These are phyloP conservation scores for Saccharomyces hybrid DNA, from an alignment of 1,139 yeast species.

Conservation along the genomic window DNA sequence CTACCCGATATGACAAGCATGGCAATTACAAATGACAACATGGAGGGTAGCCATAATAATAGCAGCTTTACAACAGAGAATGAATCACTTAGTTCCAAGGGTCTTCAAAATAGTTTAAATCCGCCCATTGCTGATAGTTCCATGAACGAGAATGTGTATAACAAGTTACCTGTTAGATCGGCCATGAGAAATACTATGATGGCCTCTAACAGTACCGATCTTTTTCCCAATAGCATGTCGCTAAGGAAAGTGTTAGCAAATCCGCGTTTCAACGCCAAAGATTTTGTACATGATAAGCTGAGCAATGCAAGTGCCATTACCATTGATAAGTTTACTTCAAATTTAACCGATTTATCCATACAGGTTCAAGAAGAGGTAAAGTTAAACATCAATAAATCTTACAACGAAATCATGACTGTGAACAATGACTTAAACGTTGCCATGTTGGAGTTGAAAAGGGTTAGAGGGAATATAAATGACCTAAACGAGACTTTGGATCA, in stretches of 20 bases:
- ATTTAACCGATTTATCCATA: slow-evolving; percentile 45
- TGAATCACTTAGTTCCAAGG: not conserved
- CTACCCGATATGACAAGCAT: slow-evolving; percentile 13
- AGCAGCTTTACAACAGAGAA: not conserved
- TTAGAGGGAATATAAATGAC: slow-evolving; percentile 55
- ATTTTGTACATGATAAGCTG: slow-evolving; percentile 48
- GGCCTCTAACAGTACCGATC: not conserved
- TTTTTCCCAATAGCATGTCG: slow-evolving; percentile 6
- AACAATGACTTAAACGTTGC: slow-evolving; percentile 59
- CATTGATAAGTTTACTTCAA: slow-evolving; percentile 62
- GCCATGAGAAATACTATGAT: not conserved
- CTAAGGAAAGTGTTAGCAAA: slow-evolving; percentile 29
- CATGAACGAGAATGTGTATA: not conserved
- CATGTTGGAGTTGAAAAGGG: slow-evolving; percentile 52
- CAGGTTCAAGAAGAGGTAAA: slow-evolving; percentile 59
- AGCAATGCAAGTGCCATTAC: slow-evolving; percentile 68
- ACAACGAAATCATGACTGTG: slow-evolving; percentile 61
- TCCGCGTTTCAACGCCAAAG: slow-evolving; percentile 41
- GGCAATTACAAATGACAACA: not conserved
- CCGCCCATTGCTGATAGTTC: not conserved
- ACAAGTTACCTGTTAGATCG: not conserved
- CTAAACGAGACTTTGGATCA: slow-evolving; percentile 57
- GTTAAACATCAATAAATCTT: slow-evolving; percentile 59
- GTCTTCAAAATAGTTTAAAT: not conserved
- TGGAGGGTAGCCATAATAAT: not conserved